Base-by-base conservation (phyloP, 2,329 filamentous ascomycete species). In the Verticillium nubilum region DNA sequence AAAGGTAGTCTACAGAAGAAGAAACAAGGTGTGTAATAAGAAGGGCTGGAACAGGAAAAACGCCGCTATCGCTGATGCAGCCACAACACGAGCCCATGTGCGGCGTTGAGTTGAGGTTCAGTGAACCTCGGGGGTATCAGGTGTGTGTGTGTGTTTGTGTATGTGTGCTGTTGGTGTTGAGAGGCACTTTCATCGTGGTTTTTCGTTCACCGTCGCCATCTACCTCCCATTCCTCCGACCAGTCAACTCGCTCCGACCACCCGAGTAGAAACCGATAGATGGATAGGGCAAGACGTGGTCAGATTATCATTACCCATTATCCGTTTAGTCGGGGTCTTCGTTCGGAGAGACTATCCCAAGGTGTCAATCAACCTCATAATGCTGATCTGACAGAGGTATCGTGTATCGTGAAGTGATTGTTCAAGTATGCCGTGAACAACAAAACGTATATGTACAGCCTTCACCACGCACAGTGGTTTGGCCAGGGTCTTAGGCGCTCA, bases 401-500 rank as follows among this genome's bases (percentile, higher is more conserved):
- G 5, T 2, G 19, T 23, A 28, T n/a, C 3, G 52, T 19, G 19
- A 23, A 7, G 19, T 50, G 42, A 37, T 37, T 15, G 15, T 17
- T 17, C 33, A 37, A 17, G 33, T 17, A 19, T 15, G 33, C 33
- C 33, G n/a, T 37, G 33, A 15, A 37, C 33, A 37, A 28, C 54
- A 52, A 52, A 55, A 58, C 52, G 55, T 59, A 61, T 58, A 52
- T 59, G 37, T 56, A 50, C 59, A 58, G 54, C 53, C 52, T 47
- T 31, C n/a, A 25, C 42, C 42, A 50, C n/a, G 4, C 35, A 23
- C 29, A 25, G 42, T 50, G 42, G 10, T 12, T 5, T 19, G 19
- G 19, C 5, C 9, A 28, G 26, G 23, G 26, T n/a, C 33, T 70
- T 63, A 85, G 10, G 80, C 78, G 62, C 77, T 82, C 52, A 85